Conservation (phyloP, 106 monocot species). For the Dendrobium huoshanense region DNA sequence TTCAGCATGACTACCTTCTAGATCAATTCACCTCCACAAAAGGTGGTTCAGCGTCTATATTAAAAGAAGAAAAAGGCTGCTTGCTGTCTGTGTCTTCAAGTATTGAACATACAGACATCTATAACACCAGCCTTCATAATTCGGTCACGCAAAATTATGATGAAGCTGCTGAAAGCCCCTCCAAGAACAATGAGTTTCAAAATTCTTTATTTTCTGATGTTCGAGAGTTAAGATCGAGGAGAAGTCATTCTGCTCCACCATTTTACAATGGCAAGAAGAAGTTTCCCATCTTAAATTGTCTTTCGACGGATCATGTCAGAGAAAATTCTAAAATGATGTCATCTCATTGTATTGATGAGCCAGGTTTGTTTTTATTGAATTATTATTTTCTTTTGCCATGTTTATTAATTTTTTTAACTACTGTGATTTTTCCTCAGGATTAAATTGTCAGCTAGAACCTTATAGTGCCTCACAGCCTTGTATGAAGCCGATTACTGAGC, state of each 20-base stretch:
- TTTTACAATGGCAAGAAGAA: constrained; percentile 56
- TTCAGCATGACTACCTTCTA: constrained; percentile 10
- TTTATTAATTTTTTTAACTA: constrained; percentile 1
- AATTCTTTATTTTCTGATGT: constrained; percentile 9
- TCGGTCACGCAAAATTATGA: constrained; percentile 14
- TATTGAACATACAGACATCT: constrained; percentile 5
- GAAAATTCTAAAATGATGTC: constrained; percentile 12
- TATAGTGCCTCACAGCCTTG: constrained; percentile 22
- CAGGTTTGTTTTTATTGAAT: constrained; percentile 20
- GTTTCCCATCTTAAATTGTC: constrained; percentile 32
- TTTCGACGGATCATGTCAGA: constrained; percentile 10
- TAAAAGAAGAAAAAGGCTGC: constrained; percentile 15
- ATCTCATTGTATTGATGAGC: constrained; percentile 4
- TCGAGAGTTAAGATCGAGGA: constrained; percentile 25
- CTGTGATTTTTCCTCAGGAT: background rate
- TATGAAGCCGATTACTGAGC: constrained; percentile 18
- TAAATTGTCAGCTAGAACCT: constrained; percentile 16
- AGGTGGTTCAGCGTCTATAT: background rate
- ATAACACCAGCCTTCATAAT: background rate
- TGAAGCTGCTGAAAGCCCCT: constrained; percentile 5
- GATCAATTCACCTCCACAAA: constrained; percentile 15
- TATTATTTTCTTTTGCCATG: background rate
- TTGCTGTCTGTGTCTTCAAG: constrained; percentile 14
- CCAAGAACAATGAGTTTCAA: constrained; percentile 15
- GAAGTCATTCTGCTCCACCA: constrained; percentile 89